Conservation (phyloP, 768 basidiomycete genomes). For the Mycena alexandri region DNA sequence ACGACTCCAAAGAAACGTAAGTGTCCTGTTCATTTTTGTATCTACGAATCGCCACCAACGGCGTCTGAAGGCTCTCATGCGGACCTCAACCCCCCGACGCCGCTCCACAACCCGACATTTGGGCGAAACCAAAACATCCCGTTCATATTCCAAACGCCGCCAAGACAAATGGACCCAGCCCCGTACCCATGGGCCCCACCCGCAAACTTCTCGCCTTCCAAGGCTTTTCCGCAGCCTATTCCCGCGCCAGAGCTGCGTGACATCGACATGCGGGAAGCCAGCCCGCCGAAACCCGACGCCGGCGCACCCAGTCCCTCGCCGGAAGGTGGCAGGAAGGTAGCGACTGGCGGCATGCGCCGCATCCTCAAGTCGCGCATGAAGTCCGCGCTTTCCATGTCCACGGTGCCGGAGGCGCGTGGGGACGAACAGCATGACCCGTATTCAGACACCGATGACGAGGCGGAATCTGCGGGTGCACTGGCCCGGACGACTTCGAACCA, state of each 20-base stretch:
- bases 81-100: conserved; percentile 58
- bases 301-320: conserved; percentile 23
- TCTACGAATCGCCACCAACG: conserved; percentile 14
- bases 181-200: conserved; percentile 77
- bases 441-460: conserved; percentile 63
- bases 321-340: conserved; percentile 61
- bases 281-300: conserved; percentile 66
- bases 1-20: conserved; percentile 78
- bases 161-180: conserved; percentile 53
- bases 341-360: conserved; percentile 74
- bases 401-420: conserved; percentile 49
- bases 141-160: conserved; percentile 75
- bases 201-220: conserved; percentile 67
- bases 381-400: conserved; percentile 43
- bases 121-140: conserved; percentile 77
- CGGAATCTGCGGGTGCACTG: conserved; percentile 51
- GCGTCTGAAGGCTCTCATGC: conserved; percentile 54
- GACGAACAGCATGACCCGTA: conserved; percentile 53
- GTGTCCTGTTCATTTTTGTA: conserved; percentile 40
- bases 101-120: conserved; percentile 64
- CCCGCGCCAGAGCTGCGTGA: conserved; percentile 65
- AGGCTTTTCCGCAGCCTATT: conserved; percentile 64
- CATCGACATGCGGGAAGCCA: conserved; percentile 82
- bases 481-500: conserved; percentile 78
- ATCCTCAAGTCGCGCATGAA: conserved; percentile 74